Evolutionary conservation across 768 basidiomycete genomes (phyloP), one percentile per base, ranked within the genome.

Genomic region (Trametes punicea): DNA sequence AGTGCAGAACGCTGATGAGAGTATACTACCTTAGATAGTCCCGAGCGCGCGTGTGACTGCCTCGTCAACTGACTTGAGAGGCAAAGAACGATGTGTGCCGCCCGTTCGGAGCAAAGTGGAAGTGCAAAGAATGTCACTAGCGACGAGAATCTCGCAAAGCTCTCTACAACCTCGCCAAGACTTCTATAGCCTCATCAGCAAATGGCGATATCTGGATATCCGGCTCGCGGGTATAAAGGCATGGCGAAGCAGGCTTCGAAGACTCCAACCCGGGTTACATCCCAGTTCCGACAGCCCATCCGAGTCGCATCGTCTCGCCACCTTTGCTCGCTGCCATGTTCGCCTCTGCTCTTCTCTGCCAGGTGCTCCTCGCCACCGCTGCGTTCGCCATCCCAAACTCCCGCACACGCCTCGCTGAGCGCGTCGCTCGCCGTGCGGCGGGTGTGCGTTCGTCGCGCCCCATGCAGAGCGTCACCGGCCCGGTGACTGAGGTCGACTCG

Each of bases 291-390:
- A 57, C 49, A 51, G 48, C 21, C 39, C 36, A 38, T 23, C 46
- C 44, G 42, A 46, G 42, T 51, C 42, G 49, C 56, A 29, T 50
- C 40, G 10, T 50, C 45, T 27, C 57, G 21, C 52, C 36, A 47
- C 57, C 47, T 55, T 45, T 18, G 40, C 33, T 21, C 41, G 44
- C 38, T 40, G 38, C 23, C 42, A 63, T 67, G 59, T 59, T 60
- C 58, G 51, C 62, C 45, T 39, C 58, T 50, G 52, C 63, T 10
- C 61, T 67, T 52, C 48, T 65, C 59, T 56, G 51, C 48, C 55
- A 54, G 47, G 61, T 62, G 18, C 62, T 65, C 56, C 51, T 62
- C 53, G 68, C 66, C 51, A 53, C 62, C 48, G 56, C 63, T 40
- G 65, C 65, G 25, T 45, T 65, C 26, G 64, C 64, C 23, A 38